phyloP scores from a whole-genome alignment of 2,329 filamentous ascomycete species.

The Fusarium sp. region DNA sequence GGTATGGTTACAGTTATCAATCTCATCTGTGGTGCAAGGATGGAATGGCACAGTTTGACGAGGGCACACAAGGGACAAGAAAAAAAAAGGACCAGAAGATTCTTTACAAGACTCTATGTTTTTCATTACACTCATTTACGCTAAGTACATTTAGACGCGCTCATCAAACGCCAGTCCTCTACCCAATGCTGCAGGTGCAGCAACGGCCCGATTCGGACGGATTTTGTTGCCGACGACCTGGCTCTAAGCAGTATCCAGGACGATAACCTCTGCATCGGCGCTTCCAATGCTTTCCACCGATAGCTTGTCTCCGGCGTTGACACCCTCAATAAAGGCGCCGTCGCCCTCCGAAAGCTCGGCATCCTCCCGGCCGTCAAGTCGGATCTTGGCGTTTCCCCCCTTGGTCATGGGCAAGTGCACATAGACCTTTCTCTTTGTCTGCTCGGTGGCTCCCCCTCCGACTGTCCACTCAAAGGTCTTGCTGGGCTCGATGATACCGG shows the following conservation, averaged over 20 bases:
- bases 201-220: not conserved
- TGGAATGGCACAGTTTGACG: not conserved
- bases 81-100: not conserved
- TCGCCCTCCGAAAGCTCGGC: slow-evolving; percentile 78
- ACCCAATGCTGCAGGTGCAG: not conserved
- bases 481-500: slow-evolving; percentile 75
- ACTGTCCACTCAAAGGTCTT: slow-evolving; percentile 77
- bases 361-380: slow-evolving; percentile 73
- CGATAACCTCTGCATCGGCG: slow-evolving; percentile 75
- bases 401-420: slow-evolving; percentile 86
- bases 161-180: not conserved
- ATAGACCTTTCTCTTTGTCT: slow-evolving; percentile 76
- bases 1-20: not conserved
- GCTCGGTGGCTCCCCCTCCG: slow-evolving; percentile 66
- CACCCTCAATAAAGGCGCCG: slow-evolving; percentile 77
- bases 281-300: slow-evolving; percentile 75
- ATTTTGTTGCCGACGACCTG: not conserved
- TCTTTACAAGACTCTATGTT: not conserved
- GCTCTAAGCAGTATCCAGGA: slow-evolving; percentile 70
- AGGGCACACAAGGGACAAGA: not conserved
- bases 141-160: slow-evolving; percentile 25
- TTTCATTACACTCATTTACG: slow-evolving; percentile 9
- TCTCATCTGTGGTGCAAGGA: not conserved
- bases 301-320: slow-evolving; percentile 73
- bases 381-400: slow-evolving; percentile 77